Evolutionary conservation across 2,329 filamentous ascomycete species (phyloP), one percentile per base, ranked within the genome.

Genomic region (Biscogniauxia mediterranea): DNA sequence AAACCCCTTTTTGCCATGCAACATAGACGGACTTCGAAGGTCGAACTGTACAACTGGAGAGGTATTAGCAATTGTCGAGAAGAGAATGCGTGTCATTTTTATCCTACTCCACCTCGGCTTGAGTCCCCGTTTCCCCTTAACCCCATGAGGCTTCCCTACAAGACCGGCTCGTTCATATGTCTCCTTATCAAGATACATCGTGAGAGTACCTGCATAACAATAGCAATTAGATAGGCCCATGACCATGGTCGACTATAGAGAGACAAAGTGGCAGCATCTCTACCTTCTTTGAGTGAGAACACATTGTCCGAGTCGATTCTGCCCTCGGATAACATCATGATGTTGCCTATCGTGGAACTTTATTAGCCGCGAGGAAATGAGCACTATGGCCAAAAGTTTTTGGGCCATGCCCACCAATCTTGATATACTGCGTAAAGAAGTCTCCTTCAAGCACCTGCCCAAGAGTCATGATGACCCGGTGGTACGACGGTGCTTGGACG

Each of bases 341-440:
- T 79, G 71, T 92, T 88, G 5, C 92, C 92, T 93, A 61, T 2
- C 3, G 25, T 42, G 17, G n/a, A 17, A 46, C 7, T n/a, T 57
- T 23, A 19, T 60, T 20, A 63, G 51, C 20, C 13, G 20, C 25
- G 13, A 25, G 8, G n/a, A 38, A 9, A 8, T 7, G 3, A 1
- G 32, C 28, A 32, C 11, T 13, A 21, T 49, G 54, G 4, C 1
- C 52, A 9, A 5, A 2, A 5, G 5, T n/a, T n/a, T n/a, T n/a
- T n/a, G 1, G 0, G 19, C 15, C 13, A 21, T 58, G 3, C 73
- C 21, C 77, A 91, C 91, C 90, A 62, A 83, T 83, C 75, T 96
- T 96, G 67, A 98, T 88, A 72, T 96, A 93, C 52, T 87, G 81
- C n/a, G 85, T 89, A 70, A 97, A 93, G 69, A 97, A 96, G 0